phyloP scores from a whole-genome alignment of 441 rosid species.

The Pelargonium citronellum region DNA sequence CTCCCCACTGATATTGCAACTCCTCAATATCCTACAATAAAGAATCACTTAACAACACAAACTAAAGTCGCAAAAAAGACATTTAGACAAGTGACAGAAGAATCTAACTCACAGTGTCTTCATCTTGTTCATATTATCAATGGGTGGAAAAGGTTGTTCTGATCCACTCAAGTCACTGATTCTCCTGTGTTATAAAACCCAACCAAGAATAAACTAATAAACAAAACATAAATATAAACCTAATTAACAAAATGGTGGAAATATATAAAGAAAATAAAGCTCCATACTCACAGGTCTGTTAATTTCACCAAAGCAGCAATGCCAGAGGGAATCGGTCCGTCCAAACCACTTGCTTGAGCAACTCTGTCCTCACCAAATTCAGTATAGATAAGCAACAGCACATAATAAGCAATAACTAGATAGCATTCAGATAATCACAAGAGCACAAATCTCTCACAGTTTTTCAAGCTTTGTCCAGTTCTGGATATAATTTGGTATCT shows the following conservation, averaged over 20 bases:
- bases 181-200: constrained; percentile 33
- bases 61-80: neutral
- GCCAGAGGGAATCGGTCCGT: constrained; percentile 52
- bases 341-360: constrained; percentile 52
- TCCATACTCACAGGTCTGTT: constrained; percentile 38
- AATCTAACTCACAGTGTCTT: constrained; percentile 35
- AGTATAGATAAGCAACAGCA: neutral
- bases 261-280: neutral
- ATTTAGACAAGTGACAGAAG: neutral
- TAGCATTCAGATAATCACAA: neutral
- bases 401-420: neutral
- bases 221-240: neutral
- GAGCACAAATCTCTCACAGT: constrained; percentile 33
- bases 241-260: neutral
- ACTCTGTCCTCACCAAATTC: constrained; percentile 26
- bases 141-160: constrained; percentile 36
- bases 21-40: constrained; percentile 45
- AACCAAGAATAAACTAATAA: neutral
- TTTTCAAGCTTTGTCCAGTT: constrained; percentile 36
- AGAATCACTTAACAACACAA: neutral
- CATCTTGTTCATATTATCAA: constrained; percentile 25
- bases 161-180: constrained; percentile 50
- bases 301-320: constrained; percentile 28
- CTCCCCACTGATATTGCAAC: constrained; percentile 44
- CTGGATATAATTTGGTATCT: constrained; percentile 44